Percentiles rank a stretch among this genome's conserved stretches.
Conservation (phyloP, 257 asterid genomes). For the Jasminum sambac region DNA sequence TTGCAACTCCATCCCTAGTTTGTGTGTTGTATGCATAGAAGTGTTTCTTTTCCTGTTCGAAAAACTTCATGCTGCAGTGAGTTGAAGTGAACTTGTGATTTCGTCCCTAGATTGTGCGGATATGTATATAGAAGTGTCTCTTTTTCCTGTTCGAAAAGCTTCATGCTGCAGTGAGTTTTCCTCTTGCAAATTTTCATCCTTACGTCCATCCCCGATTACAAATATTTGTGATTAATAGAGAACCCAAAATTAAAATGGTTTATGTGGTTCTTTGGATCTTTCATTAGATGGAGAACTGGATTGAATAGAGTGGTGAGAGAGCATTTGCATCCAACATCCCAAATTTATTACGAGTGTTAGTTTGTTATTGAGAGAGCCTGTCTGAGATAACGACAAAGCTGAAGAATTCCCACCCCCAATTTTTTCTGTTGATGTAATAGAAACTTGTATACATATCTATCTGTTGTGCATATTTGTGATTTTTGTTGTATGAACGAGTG, state of each 20-base stretch:
- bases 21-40: neutral
- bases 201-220: neutral
- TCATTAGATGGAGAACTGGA: neutral
- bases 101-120: neutral
- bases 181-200: neutral
- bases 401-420: neutral
- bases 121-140: neutral
- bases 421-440: neutral
- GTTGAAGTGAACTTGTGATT: conserved; percentile 11
- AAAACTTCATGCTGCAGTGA: neutral
- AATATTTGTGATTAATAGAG: neutral
- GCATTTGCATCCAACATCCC: neutral
- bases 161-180: neutral
- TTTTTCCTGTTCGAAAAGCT: neutral
- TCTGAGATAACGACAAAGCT: neutral
- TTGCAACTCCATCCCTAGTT: conserved; percentile 3
- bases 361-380: neutral
- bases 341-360: neutral
- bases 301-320: neutral
- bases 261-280: neutral
- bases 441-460: neutral
- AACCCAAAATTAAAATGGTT: neutral
- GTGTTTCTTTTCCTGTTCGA: neutral
- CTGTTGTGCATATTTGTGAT: neutral
- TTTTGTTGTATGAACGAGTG: neutral